Conservation (phyloP, 352 stramenopile genomes). For the Phytophthora cryptogea region DNA sequence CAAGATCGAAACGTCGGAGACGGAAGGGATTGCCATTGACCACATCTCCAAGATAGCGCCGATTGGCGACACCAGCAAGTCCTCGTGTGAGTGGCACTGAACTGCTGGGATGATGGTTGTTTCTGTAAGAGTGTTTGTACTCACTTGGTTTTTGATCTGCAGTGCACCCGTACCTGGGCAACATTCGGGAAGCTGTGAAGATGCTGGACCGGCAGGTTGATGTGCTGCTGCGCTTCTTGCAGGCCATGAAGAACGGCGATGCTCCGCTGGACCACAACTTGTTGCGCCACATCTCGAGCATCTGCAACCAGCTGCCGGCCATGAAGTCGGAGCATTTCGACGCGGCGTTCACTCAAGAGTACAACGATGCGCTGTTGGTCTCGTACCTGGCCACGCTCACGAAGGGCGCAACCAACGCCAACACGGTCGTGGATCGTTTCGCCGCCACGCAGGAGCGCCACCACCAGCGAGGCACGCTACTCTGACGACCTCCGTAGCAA, state of each 20-base stretch:
- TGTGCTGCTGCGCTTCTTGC: constrained; percentile 72
- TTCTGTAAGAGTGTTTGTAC: not conserved
- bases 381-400: constrained; percentile 85
- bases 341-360: constrained; percentile 75
- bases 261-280: constrained; percentile 78
- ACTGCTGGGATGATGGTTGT: not conserved
- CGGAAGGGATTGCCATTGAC: constrained; percentile 87
- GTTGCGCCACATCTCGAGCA: constrained; percentile 84
- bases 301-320: constrained; percentile 84
- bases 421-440: constrained; percentile 85
- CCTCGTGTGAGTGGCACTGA: constrained; percentile 51
- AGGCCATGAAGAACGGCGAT: constrained; percentile 76
- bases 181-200: constrained; percentile 81
- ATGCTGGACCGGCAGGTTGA: constrained; percentile 87
- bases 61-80: constrained; percentile 70
- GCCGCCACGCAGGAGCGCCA: constrained; percentile 71
- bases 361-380: constrained; percentile 83
- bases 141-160: constrained; percentile 13
- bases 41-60: constrained; percentile 89
- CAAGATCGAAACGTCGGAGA: constrained; percentile 88
- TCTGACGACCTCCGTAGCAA: constrained; percentile 31
- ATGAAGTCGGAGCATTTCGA: constrained; percentile 82
- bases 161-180: constrained; percentile 84
- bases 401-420: constrained; percentile 78
- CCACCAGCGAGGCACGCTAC: constrained; percentile 57